These are phyloP conservation scores for Ascochyta rabiei DNA, from an alignment of 2,329 filamentous ascomycete genomes.

Conservation along the genomic window DNA sequence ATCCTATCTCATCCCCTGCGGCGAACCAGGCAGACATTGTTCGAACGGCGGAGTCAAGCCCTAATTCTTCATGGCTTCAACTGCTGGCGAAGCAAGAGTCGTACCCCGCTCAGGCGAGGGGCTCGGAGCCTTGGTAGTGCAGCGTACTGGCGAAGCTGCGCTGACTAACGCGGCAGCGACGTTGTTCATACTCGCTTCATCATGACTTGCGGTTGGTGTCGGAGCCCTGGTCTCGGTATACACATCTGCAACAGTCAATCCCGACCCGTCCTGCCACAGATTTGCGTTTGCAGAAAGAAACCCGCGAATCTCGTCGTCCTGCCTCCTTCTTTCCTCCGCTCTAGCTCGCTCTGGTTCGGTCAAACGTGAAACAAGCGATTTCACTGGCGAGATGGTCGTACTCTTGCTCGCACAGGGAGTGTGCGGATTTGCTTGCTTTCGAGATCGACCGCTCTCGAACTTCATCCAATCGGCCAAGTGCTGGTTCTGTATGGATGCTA, in stretches of 20 bases:
- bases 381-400: background rate
- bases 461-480: slow-evolving; percentile 24
- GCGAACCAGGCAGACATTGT: background rate
- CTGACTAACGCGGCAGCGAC: background rate
- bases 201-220: background rate
- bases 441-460: background rate
- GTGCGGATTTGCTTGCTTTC: background rate
- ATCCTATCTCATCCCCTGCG: background rate
- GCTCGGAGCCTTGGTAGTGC: background rate
- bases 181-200: background rate
- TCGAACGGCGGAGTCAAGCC: background rate
- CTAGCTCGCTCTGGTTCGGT: background rate
- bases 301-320: slow-evolving; percentile 20
- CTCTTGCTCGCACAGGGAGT: background rate
- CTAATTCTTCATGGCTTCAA: background rate
- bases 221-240: slow-evolving; percentile 2
- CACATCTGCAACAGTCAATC: slow-evolving; percentile 23
- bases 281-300: slow-evolving; percentile 21
- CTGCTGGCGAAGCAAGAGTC: background rate
- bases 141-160: background rate
- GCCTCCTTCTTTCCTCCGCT: background rate
- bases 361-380: background rate
- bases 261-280: slow-evolving; percentile 30
- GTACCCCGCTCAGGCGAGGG: background rate
- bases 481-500: slow-evolving; percentile 22